Conservation (phyloP, 2,329 filamentous ascomycete genomes). For the Phaeosphaeria sp. region DNA sequence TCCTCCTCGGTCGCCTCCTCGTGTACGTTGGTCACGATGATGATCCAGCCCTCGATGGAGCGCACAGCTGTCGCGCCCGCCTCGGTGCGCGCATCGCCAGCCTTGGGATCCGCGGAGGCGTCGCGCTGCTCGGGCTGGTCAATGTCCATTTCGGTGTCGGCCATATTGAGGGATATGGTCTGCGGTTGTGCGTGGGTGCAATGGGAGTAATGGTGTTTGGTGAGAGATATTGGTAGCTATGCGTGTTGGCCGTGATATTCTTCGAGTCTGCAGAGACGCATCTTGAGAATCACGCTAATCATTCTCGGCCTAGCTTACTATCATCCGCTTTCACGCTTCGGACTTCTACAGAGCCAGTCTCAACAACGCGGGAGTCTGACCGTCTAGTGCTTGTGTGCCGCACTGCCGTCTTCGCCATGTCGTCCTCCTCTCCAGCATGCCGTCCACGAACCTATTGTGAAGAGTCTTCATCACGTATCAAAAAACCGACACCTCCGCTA, state of each 20-base stretch:
- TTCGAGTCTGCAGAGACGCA: not conserved
- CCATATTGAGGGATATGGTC: slow-evolving; percentile 43
- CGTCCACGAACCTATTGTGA: not conserved
- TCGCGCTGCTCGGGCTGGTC: slow-evolving; percentile 49
- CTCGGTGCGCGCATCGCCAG: slow-evolving; percentile 73
- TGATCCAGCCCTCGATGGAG: slow-evolving; percentile 89
- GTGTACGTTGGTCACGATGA: slow-evolving; percentile 86
- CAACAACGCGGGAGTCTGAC: not conserved
- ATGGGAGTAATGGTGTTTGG: slow-evolving; percentile 2
- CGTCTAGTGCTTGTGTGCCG: not conserved
- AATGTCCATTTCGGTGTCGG: slow-evolving; percentile 56
- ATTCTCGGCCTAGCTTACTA: not conserved
- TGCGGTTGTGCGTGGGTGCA: not conserved
- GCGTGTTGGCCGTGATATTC: not conserved
- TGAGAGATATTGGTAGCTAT: not conserved
- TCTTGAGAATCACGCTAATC: not conserved
- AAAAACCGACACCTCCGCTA: too few relatives aligned
- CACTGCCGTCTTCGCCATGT: not conserved
- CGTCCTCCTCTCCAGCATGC: not conserved
- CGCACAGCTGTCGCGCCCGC: slow-evolving; percentile 80
- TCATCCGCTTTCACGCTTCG: not conserved
- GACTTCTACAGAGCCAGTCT: not conserved
- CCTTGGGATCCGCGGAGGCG: slow-evolving; percentile 55
- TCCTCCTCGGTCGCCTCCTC: slow-evolving; percentile 87
- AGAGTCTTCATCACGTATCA: too few relatives aligned